Evolutionary conservation across 345 rosid species (phyloP).

Genomic region (Pugionium cornutum): DNA sequence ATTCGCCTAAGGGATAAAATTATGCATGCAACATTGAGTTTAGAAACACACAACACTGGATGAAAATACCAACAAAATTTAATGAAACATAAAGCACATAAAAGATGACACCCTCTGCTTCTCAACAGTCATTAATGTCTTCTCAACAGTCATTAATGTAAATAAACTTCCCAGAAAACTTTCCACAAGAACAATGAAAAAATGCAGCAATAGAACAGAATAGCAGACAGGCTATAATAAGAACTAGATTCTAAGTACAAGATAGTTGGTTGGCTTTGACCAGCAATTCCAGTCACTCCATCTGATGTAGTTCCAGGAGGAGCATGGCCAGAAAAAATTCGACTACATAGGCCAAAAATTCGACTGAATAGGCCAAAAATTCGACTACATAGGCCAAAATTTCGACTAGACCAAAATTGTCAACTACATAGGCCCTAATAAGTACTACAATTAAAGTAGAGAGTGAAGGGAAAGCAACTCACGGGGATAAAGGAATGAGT

Average conservation of each 20-base stretch:
- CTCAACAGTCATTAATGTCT: not conserved
- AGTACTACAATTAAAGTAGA: not conserved
- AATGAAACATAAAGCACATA: not conserved
- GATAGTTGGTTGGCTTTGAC: conserved; percentile 50
- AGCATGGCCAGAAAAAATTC: conserved; percentile 47
- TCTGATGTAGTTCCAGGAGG: conserved; percentile 49
- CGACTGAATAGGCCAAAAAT: too few relatives aligned
- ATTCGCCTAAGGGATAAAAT: conserved; percentile 47
- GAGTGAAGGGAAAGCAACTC: conserved; percentile 32
- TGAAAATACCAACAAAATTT: conserved; percentile 7
- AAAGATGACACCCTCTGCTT: not conserved
- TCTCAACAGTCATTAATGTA: conserved; percentile 2
- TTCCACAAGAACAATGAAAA: not conserved
- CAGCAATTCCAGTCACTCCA: conserved; percentile 43
- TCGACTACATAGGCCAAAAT: too few relatives aligned
- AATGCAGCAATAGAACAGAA: conserved; percentile 7
- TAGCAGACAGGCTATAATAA: not conserved
- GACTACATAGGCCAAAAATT: conserved; percentile 37
- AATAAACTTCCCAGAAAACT: conserved; percentile 1
- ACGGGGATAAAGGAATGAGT: conserved; percentile 56
- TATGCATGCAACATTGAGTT: conserved; percentile 16
- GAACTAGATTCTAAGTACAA: too few relatives aligned
- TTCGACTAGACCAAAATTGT: too few relatives aligned
- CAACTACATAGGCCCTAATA: not conserved
- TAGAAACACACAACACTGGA: not conserved